phyloP scores from a whole-genome alignment of 1,139 yeast genomes.

The Lodderomyces pseudojiufengensis region DNA sequence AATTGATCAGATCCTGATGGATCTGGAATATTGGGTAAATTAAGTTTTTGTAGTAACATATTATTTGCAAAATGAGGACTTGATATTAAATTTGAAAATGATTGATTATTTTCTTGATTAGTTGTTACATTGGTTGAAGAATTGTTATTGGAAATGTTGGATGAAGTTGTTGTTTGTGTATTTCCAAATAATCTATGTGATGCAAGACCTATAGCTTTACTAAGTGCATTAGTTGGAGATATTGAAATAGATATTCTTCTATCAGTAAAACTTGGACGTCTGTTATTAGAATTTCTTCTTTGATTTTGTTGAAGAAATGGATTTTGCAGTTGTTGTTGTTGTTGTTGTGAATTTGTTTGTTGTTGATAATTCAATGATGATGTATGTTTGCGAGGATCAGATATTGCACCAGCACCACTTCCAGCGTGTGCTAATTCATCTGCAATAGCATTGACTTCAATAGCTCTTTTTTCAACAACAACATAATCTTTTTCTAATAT shows the following conservation, averaged over 20 bases:
- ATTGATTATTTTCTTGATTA: neutral
- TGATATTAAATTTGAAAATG: slow-evolving; percentile 11
- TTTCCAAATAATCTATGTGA: slow-evolving; percentile 80
- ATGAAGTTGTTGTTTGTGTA: slow-evolving; percentile 6
- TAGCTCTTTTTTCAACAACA: slow-evolving; percentile 89
- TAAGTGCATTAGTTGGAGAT: slow-evolving; percentile 84
- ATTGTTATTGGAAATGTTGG: slow-evolving; percentile 6
- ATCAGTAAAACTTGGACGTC: slow-evolving; percentile 52
- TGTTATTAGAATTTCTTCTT: slow-evolving; percentile 27
- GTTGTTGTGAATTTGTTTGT: slow-evolving; percentile 2
- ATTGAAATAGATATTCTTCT: slow-evolving; percentile 65
- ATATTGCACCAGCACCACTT: slow-evolving; percentile 50
- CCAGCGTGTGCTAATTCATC: slow-evolving; percentile 81
- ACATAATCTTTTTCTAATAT: slow-evolving; percentile 80
- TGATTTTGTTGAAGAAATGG: slow-evolving; percentile 4
- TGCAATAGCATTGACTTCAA: slow-evolving; percentile 92
- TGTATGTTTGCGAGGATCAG: slow-evolving; percentile 14
- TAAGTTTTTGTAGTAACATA: slow-evolving; percentile 31
- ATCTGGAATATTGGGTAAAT: slow-evolving; percentile 24
- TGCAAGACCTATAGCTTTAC: slow-evolving; percentile 84
- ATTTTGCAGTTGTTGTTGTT: slow-evolving; percentile 9
- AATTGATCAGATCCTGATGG: neutral
- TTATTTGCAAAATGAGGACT: slow-evolving; percentile 38
- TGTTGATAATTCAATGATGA: slow-evolving; percentile 12
- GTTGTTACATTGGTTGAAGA: slow-evolving; percentile 7